A percentile compares a stretch with the other conserved stretches of the same genome.
Conservation (phyloP, 75 land plant species). For the Pseudotsuga menziesii region DNA sequence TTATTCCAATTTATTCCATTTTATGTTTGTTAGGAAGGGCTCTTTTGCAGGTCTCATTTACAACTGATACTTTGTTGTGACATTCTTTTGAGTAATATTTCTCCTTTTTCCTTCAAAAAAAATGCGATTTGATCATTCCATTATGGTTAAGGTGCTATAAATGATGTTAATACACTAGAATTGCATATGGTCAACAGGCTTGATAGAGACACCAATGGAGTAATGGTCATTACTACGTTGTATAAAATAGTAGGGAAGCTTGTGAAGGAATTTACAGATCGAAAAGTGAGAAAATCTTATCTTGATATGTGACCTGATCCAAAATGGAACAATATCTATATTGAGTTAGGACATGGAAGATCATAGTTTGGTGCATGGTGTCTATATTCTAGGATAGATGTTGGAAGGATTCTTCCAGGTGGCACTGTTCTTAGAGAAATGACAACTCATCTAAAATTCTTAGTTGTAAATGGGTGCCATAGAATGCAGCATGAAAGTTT, state of each 20-base stretch:
- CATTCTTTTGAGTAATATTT: not conserved
- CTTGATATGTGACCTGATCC: conserved; percentile 71
- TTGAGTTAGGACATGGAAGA: conserved; percentile 88
- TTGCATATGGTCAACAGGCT: conserved; percentile 92
- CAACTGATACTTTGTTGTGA: not conserved
- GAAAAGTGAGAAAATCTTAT: conserved; percentile 69
- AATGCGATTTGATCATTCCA: not conserved
- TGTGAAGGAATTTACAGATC: conserved; percentile 66
- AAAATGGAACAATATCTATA: conserved; percentile 43
- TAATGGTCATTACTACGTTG: conserved; percentile 75
- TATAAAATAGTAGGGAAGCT: conserved; percentile 74
- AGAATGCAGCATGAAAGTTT: not conserved
- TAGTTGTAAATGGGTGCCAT: conserved; percentile 42
- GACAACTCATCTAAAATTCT: conserved; percentile 55
- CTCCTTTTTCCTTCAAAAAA: not conserved
- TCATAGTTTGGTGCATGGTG: conserved; percentile 90
- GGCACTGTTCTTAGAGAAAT: conserved; percentile 71
- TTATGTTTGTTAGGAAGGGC: too few species aligned
- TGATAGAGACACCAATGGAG: conserved; percentile 93
- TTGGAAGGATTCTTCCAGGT: conserved; percentile 71
- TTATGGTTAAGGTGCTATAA: conserved; percentile 1
- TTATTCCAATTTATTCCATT: too few species aligned
- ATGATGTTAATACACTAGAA: conserved; percentile 17
- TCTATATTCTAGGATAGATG: conserved; percentile 69
- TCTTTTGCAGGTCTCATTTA: not conserved